Base-by-base conservation (phyloP, 768 basidiomycete genomes). In the Podaxis pistillaris region DNA sequence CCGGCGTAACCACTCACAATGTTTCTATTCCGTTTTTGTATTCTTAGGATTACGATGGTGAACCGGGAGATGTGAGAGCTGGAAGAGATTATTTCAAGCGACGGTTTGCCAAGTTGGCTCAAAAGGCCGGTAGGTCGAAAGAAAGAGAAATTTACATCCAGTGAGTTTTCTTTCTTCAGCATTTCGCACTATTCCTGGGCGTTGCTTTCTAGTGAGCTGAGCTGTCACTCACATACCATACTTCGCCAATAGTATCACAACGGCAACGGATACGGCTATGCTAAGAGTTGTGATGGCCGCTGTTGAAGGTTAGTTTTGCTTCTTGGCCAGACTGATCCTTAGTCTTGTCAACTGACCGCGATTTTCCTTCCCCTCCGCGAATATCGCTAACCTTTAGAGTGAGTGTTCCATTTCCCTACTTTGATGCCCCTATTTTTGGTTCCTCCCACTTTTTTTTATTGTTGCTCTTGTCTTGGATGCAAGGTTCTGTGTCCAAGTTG, bases 61-160 rank as follows among this genome's bases (percentile, higher is more conserved):
- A 90, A 70, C 74, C 85, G 1, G 84, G 84, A 12, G 90, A 93
- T 65, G 83, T 85, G 22, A 80, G 82, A 64, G 87, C 88, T 1
- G 94, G 93, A 3, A 85, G 91, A 33, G 92, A 94, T 24, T 98
- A 94, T 77, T 96, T 98, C 82, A 90, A 89, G 78, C 84, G 81
- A 69, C 86, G 93, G 57, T 97, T 97, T 73, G 85, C 85, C 58
- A 81, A 86, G 66, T 78, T 97, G 44, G 89, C 92, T 9, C 89
- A 91, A 72, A 94, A 93, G 73, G 90, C 91, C 22, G 93, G 91
- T 22, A 80, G 93, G 64, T 86, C 87, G 41, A 90, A 91, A 70
- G 89, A 93, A 68, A 85, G 94, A 63, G 95, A 96, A 72, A 92
- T 96, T 28, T 96, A 98, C 69, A 90, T 94, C 54, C 94, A 96